These are phyloP conservation scores for Inga laurina DNA, from an alignment of 306 rosid genomes.

Conservation along the genomic window DNA sequence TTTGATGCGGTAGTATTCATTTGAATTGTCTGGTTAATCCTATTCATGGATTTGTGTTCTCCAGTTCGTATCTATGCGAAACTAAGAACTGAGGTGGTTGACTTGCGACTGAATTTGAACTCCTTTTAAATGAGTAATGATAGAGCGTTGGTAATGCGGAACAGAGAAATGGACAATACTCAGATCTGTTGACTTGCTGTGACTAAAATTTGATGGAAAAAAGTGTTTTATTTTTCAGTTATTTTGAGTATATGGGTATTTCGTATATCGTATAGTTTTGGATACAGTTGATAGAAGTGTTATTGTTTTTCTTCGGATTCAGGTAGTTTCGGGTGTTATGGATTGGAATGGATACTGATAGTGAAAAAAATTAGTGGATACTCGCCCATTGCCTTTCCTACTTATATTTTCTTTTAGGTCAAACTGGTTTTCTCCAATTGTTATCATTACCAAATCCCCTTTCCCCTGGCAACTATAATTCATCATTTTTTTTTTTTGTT, in stretches of 20 bases:
- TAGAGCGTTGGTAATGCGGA: neutral
- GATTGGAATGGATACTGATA: neutral
- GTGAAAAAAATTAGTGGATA: neutral
- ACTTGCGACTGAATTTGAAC: neutral
- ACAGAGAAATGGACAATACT: neutral
- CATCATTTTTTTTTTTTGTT: neutral
- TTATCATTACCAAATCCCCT: neutral
- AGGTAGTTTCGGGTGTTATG: neutral
- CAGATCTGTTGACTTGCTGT: neutral
- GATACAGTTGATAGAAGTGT: neutral
- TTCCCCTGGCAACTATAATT: neutral
- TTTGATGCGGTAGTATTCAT: neutral
- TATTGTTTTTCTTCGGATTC: neutral
- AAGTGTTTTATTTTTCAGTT: neutral
- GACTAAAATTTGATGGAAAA: neutral
- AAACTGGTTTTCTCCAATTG: neutral
- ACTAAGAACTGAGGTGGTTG: neutral
- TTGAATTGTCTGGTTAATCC: neutral
- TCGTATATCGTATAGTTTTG: neutral
- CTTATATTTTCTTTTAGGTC: neutral
- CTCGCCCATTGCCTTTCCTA: neutral
- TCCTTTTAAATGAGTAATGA: neutral
- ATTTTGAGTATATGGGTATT: neutral
- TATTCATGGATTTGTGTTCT: neutral
- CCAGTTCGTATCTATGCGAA: neutral